Evolutionary conservation across 208 protist species (phyloP), one percentile per base, ranked within the genome.

Genomic region (Wallacemonas collosoma): DNA sequence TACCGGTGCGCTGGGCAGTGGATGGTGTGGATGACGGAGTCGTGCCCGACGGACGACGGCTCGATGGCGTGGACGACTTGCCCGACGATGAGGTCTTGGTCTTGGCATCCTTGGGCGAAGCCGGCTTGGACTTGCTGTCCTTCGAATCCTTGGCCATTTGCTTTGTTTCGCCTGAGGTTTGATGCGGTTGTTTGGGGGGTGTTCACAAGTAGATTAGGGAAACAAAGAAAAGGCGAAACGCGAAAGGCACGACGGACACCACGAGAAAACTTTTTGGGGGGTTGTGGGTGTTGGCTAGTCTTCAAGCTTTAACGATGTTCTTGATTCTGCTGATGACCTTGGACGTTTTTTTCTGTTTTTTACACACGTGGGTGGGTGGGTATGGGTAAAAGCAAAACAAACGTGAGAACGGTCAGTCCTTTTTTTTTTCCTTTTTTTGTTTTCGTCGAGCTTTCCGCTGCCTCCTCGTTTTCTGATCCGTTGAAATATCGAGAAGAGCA

Each of bases 141-240:
- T 44, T 63, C 8, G 58, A 67, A n/a, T 2, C 14, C 35, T 64
- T 67, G 55, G 61, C 57, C 69, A 65, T 17, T 69, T 56, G 45
- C 41, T 63, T 39, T 71, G 55, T 53, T 76, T 76, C 4, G 58
- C 71, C 72, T 26, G 26, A 71, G 69, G 36, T 41, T 45, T 39
- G 53, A 26, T 50, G 39, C 7, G 15, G 15, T 36, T 26, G 62
- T n/a, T 51, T 57, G 45, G 17, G 35, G 9, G 44, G 43, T 61
- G 44, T 47, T 60, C 43, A 61, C 54, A 65, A 3, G n/a, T 50
- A 14, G 50, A 17, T 40, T 9, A 2, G 35, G 61, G 7, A 62
- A 74, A 14, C 36, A 47, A 35, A 64, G 44, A 35, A 64, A 47
- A 14, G 58, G 41, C 17, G 58, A 64, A 64, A 43, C 7, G 41